Percentiles rank a stretch among this genome's conserved stretches.
Evolutionary conservation across 2,329 filamentous ascomycete species (phyloP).

Genomic region (Aureobasidium leucospermi): DNA sequence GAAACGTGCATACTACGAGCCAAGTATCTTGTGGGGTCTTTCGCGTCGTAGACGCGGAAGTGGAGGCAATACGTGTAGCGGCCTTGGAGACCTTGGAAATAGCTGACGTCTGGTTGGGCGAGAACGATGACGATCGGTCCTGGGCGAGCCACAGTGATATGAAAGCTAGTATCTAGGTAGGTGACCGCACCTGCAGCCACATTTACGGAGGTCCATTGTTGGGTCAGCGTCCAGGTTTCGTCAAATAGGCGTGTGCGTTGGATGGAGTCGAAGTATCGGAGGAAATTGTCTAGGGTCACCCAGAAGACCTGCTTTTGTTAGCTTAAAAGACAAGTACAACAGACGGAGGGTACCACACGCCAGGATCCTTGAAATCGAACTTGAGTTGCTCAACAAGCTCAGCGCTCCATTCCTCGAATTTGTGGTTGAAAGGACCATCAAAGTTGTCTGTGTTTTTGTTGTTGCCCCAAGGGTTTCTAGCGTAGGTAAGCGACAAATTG

Average conservation of each 20-base stretch:
- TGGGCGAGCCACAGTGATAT: conserved; percentile 44
- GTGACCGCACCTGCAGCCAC: conserved; percentile 49
- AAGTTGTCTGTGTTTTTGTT: conserved; percentile 48
- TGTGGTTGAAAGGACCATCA: conserved; percentile 64
- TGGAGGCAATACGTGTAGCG: conserved; percentile 52
- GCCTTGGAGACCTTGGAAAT: conserved; percentile 51
- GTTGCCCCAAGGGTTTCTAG: conserved; percentile 67
- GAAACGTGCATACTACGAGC: conserved; percentile 26
- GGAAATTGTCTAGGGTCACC: conserved; percentile 53
- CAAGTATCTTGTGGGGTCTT: conserved; percentile 21
- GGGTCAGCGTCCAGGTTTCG: conserved; percentile 54
- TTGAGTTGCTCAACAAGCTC: conserved; percentile 67
- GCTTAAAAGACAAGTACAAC: background rate
- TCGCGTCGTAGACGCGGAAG: conserved; percentile 53
- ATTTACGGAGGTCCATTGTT: conserved; percentile 49
- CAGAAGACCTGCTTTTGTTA: conserved; percentile 37
- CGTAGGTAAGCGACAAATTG: background rate
- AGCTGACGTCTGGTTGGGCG: conserved; percentile 54
- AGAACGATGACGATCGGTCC: conserved; percentile 53
- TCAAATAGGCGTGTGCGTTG: conserved; percentile 56
- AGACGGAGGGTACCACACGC: conserved; percentile 32
- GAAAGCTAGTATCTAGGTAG: conserved; percentile 55
- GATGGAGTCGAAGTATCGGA: conserved; percentile 52
- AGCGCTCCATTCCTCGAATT: conserved; percentile 72
- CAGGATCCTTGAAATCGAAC: conserved; percentile 71